phyloP scores from a whole-genome alignment of 164 flowering plant genomes.

The Echeveria elegans region DNA sequence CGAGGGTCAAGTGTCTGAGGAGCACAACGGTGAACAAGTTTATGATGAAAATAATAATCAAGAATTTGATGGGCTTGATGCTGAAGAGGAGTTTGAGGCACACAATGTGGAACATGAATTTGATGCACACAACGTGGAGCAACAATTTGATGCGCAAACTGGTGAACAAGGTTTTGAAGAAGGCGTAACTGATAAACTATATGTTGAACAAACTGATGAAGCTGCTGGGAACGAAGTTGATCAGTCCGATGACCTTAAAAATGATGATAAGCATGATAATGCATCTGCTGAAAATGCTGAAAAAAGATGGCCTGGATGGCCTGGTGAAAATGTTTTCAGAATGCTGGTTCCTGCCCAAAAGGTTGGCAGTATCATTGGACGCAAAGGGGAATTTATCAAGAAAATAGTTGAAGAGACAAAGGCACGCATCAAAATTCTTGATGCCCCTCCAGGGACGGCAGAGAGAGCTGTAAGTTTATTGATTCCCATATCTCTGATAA shows the following conservation, averaged over 20 bases:
- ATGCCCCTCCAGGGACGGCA: conserved; percentile 80
- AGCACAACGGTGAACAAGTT: conserved; percentile 5
- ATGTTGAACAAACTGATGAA: conserved; percentile 15
- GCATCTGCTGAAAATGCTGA: conserved; percentile 32
- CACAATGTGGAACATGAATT: too few relatives aligned
- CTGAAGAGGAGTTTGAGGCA: too few relatives aligned
- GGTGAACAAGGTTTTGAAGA: conserved; percentile 1
- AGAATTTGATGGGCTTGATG: conserved; percentile 16
- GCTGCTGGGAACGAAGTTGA: conserved; percentile 10
- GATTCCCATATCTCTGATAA: neutral
- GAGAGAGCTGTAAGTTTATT: conserved; percentile 84
- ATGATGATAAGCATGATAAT: conserved; percentile 18
- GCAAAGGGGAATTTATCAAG: conserved; percentile 90
- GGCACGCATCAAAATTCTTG: conserved; percentile 91
- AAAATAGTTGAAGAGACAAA: conserved; percentile 86
- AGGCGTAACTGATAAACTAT: neutral
- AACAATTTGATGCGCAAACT: conserved; percentile 3
- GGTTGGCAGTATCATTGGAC: conserved; percentile 94
- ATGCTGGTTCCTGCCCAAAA: conserved; percentile 88
- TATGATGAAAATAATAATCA: conserved; percentile 3
- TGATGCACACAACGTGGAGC: conserved; percentile 16
- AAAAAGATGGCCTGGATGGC: conserved; percentile 98
- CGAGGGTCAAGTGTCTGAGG: conserved; percentile 3
- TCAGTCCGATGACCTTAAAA: conserved; percentile 5
- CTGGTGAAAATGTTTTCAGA: conserved; percentile 88